Evolutionary conservation across 345 rosid species (phyloP), one percentile per base, ranked within the genome.

Genomic region (Sisymbrium altissimum): DNA sequence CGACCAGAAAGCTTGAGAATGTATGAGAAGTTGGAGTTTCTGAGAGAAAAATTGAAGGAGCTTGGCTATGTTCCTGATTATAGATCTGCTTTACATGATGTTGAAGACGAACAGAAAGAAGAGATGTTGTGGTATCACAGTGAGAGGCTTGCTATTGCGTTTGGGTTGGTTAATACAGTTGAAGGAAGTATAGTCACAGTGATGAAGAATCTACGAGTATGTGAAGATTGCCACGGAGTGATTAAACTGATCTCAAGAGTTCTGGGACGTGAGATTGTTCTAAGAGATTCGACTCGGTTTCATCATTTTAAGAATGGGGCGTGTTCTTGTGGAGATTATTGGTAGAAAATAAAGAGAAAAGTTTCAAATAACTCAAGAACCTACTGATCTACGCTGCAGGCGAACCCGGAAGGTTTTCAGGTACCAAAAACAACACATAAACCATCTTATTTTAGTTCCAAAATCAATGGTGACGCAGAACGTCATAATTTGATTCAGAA

Each of bases 161-260:
- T 88, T 72, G 86, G 67, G 36, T 53, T 88, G 79, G 23, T 87
- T 40, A 80, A 72, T 72, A 80, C 81, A 4, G 59, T 71, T 46
- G 86, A 84, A 73, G 87, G 84, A 35, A 81, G 84, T 43, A 21
- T 61, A 8, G 68, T 87, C 58, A 87, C 85, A 19, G 89, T 88
- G 60, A 88, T 91, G 87, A 88, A 91, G 70, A 88, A 88, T 71
- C 85, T 91, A 21, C 79, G 95, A 5, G 86, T 85, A 2, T 86
- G 97, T 70, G 91, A 85, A 56, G 89, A 89, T 74, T 87, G 89
- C 73, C 88, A 85, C 78, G 59, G 81, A 39, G 87, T 73, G 17
- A 73, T 85, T 36, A 85, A 85, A 77, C 76, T 83, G n/a, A 79
- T 84, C n/a, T 81, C 88, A 11, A 79, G 59, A 50, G 72, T 87